Conservation (phyloP, 2,329 filamentous ascomycete species). For the Colletotrichum trifolii region DNA sequence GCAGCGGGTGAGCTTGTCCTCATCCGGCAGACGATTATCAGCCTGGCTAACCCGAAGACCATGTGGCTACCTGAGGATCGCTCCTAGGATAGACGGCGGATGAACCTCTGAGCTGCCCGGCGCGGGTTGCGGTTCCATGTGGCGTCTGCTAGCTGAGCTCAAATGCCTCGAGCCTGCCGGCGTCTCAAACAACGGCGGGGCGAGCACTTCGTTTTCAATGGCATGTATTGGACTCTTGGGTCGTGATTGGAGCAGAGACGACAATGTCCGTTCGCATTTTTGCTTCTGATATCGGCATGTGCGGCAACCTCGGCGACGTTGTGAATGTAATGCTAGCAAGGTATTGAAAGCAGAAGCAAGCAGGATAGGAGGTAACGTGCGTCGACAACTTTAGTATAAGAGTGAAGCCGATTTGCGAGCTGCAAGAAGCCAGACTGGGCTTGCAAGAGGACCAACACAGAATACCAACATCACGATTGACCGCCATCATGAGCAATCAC, state of each 20-base stretch:
- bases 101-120: not conserved
- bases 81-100: not conserved
- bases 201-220: not conserved
- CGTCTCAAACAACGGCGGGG: not conserved
- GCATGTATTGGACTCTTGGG: too few relatives aligned
- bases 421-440: too few relatives aligned
- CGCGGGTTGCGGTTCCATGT: not conserved
- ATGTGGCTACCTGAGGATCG: not conserved
- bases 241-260: not conserved
- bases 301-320: accelerated
- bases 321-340: not conserved
- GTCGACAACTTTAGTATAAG: too few relatives aligned
- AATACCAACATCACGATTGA: too few relatives aligned
- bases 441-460: too few relatives aligned
- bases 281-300: not conserved
- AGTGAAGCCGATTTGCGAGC: too few relatives aligned
- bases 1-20: not conserved
- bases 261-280: slow-evolving; percentile 9
- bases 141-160: too few relatives aligned
- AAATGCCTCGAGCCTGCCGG: too few relatives aligned
- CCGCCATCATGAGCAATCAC: too few relatives aligned
- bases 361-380: too few relatives aligned
- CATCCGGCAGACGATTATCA: not conserved
- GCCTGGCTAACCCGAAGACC: not conserved
- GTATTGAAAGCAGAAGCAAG: not conserved